Base-by-base conservation (phyloP, 176 grass and related monocot genomes). In the Carex littledalei region DNA sequence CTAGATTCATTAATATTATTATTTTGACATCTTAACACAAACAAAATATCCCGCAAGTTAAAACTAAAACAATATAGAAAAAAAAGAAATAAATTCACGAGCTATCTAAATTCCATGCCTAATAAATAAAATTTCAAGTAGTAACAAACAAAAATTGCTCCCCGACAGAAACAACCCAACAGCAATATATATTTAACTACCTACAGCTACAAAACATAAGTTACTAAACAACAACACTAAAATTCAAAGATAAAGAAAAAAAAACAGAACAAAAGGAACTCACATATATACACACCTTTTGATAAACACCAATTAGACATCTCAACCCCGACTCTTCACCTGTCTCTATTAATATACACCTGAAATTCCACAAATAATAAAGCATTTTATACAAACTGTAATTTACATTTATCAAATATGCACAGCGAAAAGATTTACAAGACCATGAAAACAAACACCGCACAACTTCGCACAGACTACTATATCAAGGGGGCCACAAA, bases 231-330 rank as follows among this genome's bases (percentile, higher is more conserved):
- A 81, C 22, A 65, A 55, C 63, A 83, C 14, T 56, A 57, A 32
- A 78, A 78, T 57, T 76, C 6, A 34, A 78, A 57, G 50, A 57
- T 29, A n/a, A 78, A 24, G 32, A 77, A 50, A 11, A 50, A 50
- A 11, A 50, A 29, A 68, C 32, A 65, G 67, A 53, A 66, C 20
- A 53, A 83, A 83, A 66, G 64, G 64, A 69, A 52, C 81, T 83
- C 81, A 83, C 81, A 56, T 83, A 83, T 83, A 83, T 83, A 83
- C 81, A 83, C 61, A 83, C 63, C 81, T 67, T 83, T 52, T 81
- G 18, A 64, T 43, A 81, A 81, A 81, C 60, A 49, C 9, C 24
- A 68, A 83, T 53, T 65, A 15, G 20, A 50, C 41, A 45, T 41
- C 63, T 50, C 62, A 66, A 32, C 14, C 1, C 63, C 6, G 49